Evolutionary conservation across 768 basidiomycete genomes (phyloP).

Genomic region (Zangia roseola): DNA sequence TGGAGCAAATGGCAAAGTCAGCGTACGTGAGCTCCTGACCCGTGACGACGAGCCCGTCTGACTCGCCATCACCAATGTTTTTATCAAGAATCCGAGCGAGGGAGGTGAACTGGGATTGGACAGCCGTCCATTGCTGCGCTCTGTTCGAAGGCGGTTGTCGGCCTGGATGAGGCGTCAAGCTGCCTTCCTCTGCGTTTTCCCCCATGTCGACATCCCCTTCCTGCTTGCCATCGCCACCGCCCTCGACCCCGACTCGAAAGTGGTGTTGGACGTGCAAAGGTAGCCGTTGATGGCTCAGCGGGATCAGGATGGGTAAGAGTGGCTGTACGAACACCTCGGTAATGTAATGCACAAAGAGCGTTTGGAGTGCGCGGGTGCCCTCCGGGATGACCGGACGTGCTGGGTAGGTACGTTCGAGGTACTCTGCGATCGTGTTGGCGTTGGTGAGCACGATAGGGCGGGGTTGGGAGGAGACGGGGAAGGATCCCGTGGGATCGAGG

Average conservation of each 20-base stretch:
- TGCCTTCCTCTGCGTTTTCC: too few species aligned
- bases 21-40: slow-evolving; percentile 68
- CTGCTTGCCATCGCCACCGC: too few species aligned
- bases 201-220: too few species aligned
- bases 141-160: too few species aligned
- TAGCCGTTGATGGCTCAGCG: slow-evolving; percentile 61
- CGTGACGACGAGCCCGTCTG: slow-evolving; percentile 61
- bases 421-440: slow-evolving; percentile 63
- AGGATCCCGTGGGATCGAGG: background rate
- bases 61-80: slow-evolving; percentile 61
- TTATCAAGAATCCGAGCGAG: slow-evolving; percentile 66
- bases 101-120: slow-evolving; percentile 66
- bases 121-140: slow-evolving; percentile 51
- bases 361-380: slow-evolving; percentile 65
- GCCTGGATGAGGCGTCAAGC: too few species aligned
- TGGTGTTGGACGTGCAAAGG: slow-evolving; percentile 54
- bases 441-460: slow-evolving; percentile 57
- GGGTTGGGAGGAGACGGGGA: slow-evolving; percentile 34
- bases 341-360: slow-evolving; percentile 68
- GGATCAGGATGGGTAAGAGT: slow-evolving; percentile 67
- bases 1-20: slow-evolving; percentile 71
- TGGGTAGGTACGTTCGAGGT: slow-evolving; percentile 67
- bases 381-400: slow-evolving; percentile 71
- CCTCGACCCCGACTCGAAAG: slow-evolving; percentile 37
- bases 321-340: slow-evolving; percentile 65